Evolutionary conservation across 345 rosid genomes (phyloP), one percentile per base, ranked within the genome.

Genomic region (Citrus sp.): DNA sequence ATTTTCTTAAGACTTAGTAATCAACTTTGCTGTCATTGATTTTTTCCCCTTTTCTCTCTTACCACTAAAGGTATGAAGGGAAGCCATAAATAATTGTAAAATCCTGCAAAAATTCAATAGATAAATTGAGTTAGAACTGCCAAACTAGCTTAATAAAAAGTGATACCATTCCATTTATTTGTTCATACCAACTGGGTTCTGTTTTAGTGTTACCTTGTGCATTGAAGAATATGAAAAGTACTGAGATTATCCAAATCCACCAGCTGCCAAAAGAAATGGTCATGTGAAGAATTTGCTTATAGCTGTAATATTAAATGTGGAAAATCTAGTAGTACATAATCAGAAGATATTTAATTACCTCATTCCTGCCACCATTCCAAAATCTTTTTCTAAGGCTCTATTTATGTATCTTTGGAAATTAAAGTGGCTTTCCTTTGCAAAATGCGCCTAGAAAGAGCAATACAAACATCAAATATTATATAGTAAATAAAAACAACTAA

Each of bases 51-150:
- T 74, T 37, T 63, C 5, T 46, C 51, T 46, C 93, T 90, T 82
- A 94, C 97, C 85, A 87, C 84, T 38, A 92, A 76, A 1, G 98
- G 98, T 65, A 94, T 59, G 65, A 92, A 90, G 37, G 98, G 98
- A 42, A 94, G 91, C 98, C 97, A 94, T 4, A 88, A 77, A 67
- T 86, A 91, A 77, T 85, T 87, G 77, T 86, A 63, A 75, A 94
- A 85, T 18, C 40, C 98, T 94, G 91, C 63, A 82, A 66, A 76
- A 21, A 60, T 28, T 46, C 22, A 76, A 25, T 16, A 55, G n/a
- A 40, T 21, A 59, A 81, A 49, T 30, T 1, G 4, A 66, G 34
- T 78, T 58, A 72, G 72, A 60, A 65, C 21, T 4, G 16, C 51
- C 32, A 70, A 49, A 7, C 7, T 37, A 55, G 55, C 54, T 58